A percentile compares a stretch with the other conserved stretches of the same genome.
Conservation (phyloP, 148 eudicot species). For the Chenopodium album region DNA sequence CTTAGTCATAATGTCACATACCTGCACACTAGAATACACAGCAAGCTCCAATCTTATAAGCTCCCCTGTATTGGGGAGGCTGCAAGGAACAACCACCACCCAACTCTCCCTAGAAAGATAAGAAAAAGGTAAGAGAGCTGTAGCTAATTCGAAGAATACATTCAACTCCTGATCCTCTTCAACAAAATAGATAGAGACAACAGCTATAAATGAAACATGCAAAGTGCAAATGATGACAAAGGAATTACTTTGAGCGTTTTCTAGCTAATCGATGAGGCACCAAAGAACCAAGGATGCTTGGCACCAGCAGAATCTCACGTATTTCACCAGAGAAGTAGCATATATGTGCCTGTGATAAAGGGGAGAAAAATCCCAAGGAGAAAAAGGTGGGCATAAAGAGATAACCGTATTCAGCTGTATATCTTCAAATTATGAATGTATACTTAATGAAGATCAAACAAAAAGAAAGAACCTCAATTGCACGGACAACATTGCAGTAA, state of each 20-base stretch:
- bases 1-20: slow-evolving; percentile 6
- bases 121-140: slow-evolving; percentile 2
- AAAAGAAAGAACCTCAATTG: slow-evolving; percentile 45
- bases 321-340: slow-evolving; percentile 57
- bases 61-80: slow-evolving; percentile 31
- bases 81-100: slow-evolving; percentile 52
- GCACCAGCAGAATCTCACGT: slow-evolving; percentile 39
- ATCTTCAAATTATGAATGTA: background rate
- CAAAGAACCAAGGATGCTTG: slow-evolving; percentile 46
- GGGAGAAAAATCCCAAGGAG: background rate
- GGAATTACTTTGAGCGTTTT: slow-evolving; percentile 46
- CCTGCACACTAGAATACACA: slow-evolving; percentile 48
- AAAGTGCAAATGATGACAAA: slow-evolving; percentile 9
- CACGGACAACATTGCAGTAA: slow-evolving; percentile 47
- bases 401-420: background rate
- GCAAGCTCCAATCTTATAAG: slow-evolving; percentile 45
- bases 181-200: background rate
- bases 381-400: slow-evolving; percentile 4
- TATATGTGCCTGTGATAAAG: slow-evolving; percentile 35
- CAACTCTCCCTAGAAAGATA: slow-evolving; percentile 41
- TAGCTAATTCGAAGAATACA: slow-evolving; percentile 1
- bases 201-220: background rate
- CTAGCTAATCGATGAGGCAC: slow-evolving; percentile 52
- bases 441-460: background rate
- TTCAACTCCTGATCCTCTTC: background rate